Evolutionary conservation across 805 yeast genomes (phyloP).

Genomic region (Sugiyamaella americana): DNA sequence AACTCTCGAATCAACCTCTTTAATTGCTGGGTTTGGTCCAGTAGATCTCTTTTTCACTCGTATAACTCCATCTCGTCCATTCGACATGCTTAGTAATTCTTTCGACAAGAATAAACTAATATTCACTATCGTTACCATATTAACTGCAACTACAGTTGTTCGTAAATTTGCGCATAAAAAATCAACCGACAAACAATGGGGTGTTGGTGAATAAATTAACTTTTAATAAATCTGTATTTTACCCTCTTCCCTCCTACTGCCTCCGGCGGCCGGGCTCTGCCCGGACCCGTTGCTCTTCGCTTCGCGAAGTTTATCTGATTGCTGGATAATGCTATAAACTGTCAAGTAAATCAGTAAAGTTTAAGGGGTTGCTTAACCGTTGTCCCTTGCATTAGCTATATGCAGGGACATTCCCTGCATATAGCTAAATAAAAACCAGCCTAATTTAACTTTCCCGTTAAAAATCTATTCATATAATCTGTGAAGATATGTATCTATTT

Average conservation of each 20-base stretch:
- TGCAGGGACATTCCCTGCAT: too few relatives aligned
- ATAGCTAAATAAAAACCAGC: too few relatives aligned
- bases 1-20: slow-evolving; percentile 70
- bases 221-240: too few relatives aligned
- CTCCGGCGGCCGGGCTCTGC: neutral
- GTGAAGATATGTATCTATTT: too few relatives aligned
- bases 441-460: too few relatives aligned
- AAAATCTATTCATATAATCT: too few relatives aligned
- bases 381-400: too few relatives aligned
- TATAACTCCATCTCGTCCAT: slow-evolving; percentile 74
- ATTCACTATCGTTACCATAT: slow-evolving; percentile 44
- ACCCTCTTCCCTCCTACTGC: too few relatives aligned
- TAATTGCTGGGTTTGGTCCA: slow-evolving; percentile 49
- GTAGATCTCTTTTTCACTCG: slow-evolving; percentile 68
- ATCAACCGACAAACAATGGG: neutral
- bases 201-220: neutral
- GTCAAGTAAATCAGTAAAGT: too few relatives aligned
- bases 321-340: too few relatives aligned
- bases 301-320: neutral
- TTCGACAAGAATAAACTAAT: slow-evolving; percentile 65
- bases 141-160: neutral
- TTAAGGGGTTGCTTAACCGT: too few relatives aligned
- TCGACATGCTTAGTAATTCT: slow-evolving; percentile 61
- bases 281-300: neutral
- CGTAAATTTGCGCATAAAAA: neutral